These are phyloP conservation scores for Crithidia acanthocephali DNA, from an alignment of 208 protist species.

Conservation along the genomic window DNA sequence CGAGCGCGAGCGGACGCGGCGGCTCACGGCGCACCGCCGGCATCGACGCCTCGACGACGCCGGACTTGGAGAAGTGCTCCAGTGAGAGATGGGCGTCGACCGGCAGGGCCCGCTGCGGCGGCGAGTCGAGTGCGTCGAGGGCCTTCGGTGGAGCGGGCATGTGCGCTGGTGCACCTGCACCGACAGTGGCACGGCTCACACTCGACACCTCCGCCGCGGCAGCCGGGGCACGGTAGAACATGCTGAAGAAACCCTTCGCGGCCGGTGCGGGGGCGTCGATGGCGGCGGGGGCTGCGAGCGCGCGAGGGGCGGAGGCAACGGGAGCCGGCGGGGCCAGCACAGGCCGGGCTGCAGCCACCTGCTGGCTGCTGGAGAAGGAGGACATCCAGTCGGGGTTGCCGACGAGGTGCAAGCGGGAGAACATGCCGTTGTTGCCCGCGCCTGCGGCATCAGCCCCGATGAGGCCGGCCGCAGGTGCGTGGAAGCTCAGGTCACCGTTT, in stretches of 20 bases:
- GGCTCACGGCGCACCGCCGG: slow-evolving; percentile 24
- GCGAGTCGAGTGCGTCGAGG: slow-evolving; percentile 23
- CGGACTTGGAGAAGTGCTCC: slow-evolving; percentile 25
- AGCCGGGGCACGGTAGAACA: slow-evolving; percentile 35
- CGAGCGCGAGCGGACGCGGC: slow-evolving; percentile 38
- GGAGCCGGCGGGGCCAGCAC: slow-evolving; percentile 25
- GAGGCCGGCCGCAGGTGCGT: slow-evolving; percentile 14
- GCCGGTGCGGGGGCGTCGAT: slow-evolving; percentile 29
- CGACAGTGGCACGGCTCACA: slow-evolving; percentile 14
- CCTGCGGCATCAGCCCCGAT: slow-evolving; percentile 2
- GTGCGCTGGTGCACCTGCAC: background rate
- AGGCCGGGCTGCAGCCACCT: slow-evolving; percentile 19
- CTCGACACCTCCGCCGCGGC: slow-evolving; percentile 1
- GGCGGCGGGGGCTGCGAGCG: slow-evolving; percentile 23
- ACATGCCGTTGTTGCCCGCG: slow-evolving; percentile 22
- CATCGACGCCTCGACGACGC: slow-evolving; percentile 18
- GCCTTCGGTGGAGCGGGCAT: slow-evolving; percentile 16
- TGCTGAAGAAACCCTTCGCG: slow-evolving; percentile 40
- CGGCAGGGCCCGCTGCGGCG: slow-evolving; percentile 37
- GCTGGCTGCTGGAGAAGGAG: slow-evolving; percentile 37
- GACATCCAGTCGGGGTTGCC: slow-evolving; percentile 69
- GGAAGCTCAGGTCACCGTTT: slow-evolving; percentile 21
- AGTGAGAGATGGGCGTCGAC: slow-evolving; percentile 42
- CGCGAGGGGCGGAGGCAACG: slow-evolving; percentile 12
- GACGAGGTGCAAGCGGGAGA: slow-evolving; percentile 50